A percentile compares a stretch with the other conserved stretches of the same genome.
Conservation (phyloP, 495 filamentous ascomycete species). For the Penicillium goetzii region DNA sequence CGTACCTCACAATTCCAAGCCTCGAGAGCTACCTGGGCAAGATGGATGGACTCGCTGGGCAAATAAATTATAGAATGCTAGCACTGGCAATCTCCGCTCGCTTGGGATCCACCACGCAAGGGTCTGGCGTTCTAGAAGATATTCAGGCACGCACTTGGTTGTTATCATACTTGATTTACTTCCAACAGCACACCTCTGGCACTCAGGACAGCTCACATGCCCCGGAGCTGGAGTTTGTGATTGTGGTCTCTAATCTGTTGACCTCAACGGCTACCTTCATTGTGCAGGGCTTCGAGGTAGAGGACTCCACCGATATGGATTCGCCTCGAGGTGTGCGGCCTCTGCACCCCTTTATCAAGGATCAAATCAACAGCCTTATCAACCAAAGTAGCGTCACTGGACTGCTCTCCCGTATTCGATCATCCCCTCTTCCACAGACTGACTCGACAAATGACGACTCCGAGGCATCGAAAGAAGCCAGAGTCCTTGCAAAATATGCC, state of each 20-base stretch:
- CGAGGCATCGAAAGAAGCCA: conserved; percentile 60
- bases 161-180: conserved; percentile 77
- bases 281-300: conserved; percentile 56
- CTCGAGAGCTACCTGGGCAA: conserved; percentile 45
- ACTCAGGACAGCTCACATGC: conserved; percentile 42
- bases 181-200: conserved; percentile 60
- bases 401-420: conserved; percentile 53
- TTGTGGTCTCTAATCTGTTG: conserved; percentile 66
- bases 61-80: conserved; percentile 58
- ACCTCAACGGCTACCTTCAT: conserved; percentile 64
- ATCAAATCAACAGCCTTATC: conserved; percentile 64
- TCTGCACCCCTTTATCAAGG: conserved; percentile 60
- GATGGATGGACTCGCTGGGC: conserved; percentile 51
- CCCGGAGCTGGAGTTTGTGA: conserved; percentile 63
- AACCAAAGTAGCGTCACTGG: conserved; percentile 66
- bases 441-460: conserved; percentile 31
- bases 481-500: conserved; percentile 81
- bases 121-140: conserved; percentile 30
- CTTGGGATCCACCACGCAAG: conserved; percentile 35
- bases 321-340: conserved; percentile 32
- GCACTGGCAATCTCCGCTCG: conserved; percentile 49
- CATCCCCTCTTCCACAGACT: conserved; percentile 33
- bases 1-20: conserved; percentile 57
- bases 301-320: conserved; percentile 45
- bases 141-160: conserved; percentile 66